Conservation (phyloP, 805 yeast genomes). For the Cyberlindnera americana region DNA sequence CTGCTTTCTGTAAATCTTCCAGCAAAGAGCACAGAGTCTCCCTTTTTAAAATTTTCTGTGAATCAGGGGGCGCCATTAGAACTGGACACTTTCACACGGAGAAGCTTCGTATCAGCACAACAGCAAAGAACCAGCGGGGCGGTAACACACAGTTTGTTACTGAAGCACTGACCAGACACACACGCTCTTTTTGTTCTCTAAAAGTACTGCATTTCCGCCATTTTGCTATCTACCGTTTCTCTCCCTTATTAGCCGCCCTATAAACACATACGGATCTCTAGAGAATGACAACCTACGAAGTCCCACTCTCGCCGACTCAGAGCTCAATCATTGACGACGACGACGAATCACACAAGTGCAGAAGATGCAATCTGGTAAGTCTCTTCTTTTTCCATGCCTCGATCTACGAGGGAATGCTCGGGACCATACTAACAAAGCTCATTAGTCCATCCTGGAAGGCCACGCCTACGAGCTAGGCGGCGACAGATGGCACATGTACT, state of each 20-base stretch:
- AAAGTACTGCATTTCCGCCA: no score
- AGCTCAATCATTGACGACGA: slow-evolving; percentile 15
- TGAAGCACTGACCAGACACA: no score
- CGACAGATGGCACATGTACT: slow-evolving; percentile 92
- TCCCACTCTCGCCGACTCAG: slow-evolving; percentile 10
- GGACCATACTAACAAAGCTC: slow-evolving; percentile 1
- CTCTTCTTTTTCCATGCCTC: neutral
- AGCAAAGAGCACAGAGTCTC: no score
- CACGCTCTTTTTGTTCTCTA: no score
- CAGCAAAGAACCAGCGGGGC: no score
- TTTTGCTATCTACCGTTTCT: neutral
- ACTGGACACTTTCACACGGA: no score
- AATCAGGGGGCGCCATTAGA: no score
- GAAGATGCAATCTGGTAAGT: slow-evolving; percentile 37
- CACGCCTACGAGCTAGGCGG: slow-evolving; percentile 95
- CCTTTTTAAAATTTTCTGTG: no score
- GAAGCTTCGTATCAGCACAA: no score
- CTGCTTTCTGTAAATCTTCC: no score
- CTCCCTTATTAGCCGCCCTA: neutral
- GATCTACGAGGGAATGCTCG: neutral
- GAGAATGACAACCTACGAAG: slow-evolving; percentile 11
- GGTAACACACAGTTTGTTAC: no score
- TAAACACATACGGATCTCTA: no score
- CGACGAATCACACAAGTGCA: slow-evolving; percentile 32
- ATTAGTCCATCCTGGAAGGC: slow-evolving; percentile 70